phyloP scores from a whole-genome alignment of 306 rosid species.

The Sicyos edulis region DNA sequence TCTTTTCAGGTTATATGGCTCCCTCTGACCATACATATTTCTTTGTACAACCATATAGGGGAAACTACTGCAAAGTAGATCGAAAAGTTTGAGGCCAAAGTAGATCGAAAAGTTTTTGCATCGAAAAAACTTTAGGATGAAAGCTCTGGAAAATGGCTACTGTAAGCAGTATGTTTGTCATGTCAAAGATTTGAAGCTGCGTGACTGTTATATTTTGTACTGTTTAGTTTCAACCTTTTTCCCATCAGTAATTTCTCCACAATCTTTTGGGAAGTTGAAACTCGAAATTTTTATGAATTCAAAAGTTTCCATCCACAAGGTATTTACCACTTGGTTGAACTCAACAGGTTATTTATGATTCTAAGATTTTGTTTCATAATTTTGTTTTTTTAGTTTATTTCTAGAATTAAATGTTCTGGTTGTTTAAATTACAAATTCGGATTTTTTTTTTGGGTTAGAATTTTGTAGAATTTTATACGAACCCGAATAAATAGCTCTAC shows the following conservation, averaged over 20 bases:
- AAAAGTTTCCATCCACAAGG: not conserved
- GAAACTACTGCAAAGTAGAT: not conserved
- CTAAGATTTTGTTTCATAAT: not conserved
- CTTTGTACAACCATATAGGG: not conserved
- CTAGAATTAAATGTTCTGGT: too few relatives aligned
- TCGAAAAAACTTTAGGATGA: not conserved
- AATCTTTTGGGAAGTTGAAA: not conserved
- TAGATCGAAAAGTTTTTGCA: not conserved
- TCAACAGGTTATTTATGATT: not conserved
- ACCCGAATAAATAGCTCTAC: too few relatives aligned
- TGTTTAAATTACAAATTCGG: too few relatives aligned
- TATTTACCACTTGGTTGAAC: not conserved
- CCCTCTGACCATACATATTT: not conserved
- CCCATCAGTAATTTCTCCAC: not conserved
- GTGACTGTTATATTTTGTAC: not conserved
- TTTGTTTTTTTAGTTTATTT: too few relatives aligned
- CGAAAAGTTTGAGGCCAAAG: not conserved
- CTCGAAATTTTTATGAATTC: not conserved
- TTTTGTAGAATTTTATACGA: too few relatives aligned
- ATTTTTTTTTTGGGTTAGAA: too few relatives aligned
- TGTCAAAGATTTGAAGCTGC: constrained; percentile 7
- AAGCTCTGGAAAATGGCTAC: not conserved
- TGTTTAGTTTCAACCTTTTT: not conserved
- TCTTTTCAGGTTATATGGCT: not conserved
- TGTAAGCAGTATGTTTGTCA: constrained; percentile 4